Percentiles rank a stretch among this genome's conserved stretches.
Evolutionary conservation across 352 stramenopile species (phyloP).

Genomic region (Globisporangium irregulare): DNA sequence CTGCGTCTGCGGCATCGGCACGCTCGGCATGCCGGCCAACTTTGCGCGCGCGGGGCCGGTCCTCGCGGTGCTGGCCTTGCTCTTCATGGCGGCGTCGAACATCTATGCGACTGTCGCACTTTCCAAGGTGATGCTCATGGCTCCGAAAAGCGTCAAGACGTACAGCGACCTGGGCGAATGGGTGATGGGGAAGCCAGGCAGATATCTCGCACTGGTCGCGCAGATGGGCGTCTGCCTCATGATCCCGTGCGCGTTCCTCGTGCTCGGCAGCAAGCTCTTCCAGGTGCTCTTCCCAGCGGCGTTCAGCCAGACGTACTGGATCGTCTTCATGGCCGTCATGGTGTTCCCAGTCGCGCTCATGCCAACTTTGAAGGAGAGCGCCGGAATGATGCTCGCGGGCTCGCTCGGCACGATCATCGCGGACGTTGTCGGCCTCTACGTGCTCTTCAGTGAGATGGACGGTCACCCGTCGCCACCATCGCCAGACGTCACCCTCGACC

Average conservation of each 20-base stretch:
- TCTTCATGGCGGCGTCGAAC: slow-evolving; percentile 54
- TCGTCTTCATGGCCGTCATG: slow-evolving; percentile 38
- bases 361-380: slow-evolving; percentile 46
- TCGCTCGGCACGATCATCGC: slow-evolving; percentile 44
- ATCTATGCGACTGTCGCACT: slow-evolving; percentile 41
- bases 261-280: slow-evolving; percentile 45
- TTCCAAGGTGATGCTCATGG: slow-evolving; percentile 50
- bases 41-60: slow-evolving; percentile 45
- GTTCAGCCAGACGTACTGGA: slow-evolving; percentile 45
- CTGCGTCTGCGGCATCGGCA: slow-evolving; percentile 56
- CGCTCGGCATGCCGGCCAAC: slow-evolving; percentile 55
- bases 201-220: slow-evolving; percentile 36
- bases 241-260: slow-evolving; percentile 46
- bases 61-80: slow-evolving; percentile 36
- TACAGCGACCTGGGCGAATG: slow-evolving; percentile 50
- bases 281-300: slow-evolving; percentile 48
- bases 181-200: slow-evolving; percentile 35
- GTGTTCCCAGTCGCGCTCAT: slow-evolving; percentile 36
- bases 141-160: slow-evolving; percentile 42
- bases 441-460: slow-evolving; percentile 32
- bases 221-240: slow-evolving; percentile 47
- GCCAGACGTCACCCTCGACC: slow-evolving; percentile 35
- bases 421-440: slow-evolving; percentile 32
- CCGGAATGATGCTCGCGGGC: slow-evolving; percentile 31
- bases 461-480: slow-evolving; percentile 30